Evolutionary conservation across 2,329 filamentous ascomycete genomes (phyloP), one percentile per base, ranked within the genome.

Genomic region (Teratosphaeria viscida): DNA sequence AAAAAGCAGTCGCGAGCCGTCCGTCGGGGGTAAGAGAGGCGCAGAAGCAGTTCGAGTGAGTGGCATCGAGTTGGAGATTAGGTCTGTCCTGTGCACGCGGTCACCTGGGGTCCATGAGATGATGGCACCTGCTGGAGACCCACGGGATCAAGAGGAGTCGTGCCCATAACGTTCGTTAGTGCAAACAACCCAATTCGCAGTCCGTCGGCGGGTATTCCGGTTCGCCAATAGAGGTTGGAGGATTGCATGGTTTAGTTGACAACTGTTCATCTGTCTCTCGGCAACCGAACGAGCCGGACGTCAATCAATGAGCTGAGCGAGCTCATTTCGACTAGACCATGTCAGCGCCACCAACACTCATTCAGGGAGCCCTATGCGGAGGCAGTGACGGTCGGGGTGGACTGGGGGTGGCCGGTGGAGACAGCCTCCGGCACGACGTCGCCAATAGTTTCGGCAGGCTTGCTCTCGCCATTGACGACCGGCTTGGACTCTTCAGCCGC

Each of bases 371-470:
- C 37, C 52, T 71, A 73, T 63, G 71, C 71, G 59, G 65, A 68
- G 60, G 71, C 70, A 57, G 69, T 63, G 56, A 72, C 71, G 55
- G 66, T 60, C 11, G 70, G 65, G 53, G 67, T 66, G 58, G 60
- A 58, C 65, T 71, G 65, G 55, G 67, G 64, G 59, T 70, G 65
- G 57, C 68, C 67, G 52, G 67, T 65, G 26, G 63, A 61, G 64
- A 70, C 68, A 34, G 67, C 64, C 16, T 67, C 68, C 26, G 66
- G 66, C 32, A 66, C 65, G 49, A 68, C 70, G 47, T 70, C 69
- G 53, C 67, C 66, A 54, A 70, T 70, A 59, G 59, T 63, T 61
- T 67, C 64, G 29, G 29, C 29, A 49, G 65, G 62, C 60, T 65
- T 61, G 49, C 59, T 61, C 63, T 67, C 65, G 34, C 58, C 63